Evolutionary conservation across 2,329 filamentous ascomycete genomes (phyloP), one percentile per base, ranked within the genome.

Genomic region (Cryphonectria parasitica): DNA sequence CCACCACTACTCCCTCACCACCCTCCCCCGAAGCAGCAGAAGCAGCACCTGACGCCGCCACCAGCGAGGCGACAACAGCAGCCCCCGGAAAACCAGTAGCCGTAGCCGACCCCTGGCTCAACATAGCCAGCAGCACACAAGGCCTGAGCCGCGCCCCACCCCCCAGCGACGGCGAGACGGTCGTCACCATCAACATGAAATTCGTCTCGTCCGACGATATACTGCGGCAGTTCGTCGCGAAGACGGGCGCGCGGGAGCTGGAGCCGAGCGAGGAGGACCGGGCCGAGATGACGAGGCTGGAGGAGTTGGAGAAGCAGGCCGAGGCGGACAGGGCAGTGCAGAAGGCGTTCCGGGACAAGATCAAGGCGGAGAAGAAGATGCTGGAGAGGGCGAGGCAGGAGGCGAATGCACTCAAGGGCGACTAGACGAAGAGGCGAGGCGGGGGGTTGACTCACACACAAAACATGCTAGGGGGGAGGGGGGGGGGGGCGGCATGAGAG

Each of bases 181-280:
- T 83, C 13, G 80, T 88, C 56, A 82, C 83, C 63, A 86, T 91
- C 75, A 85, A 91, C 74, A 91, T 94, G 86, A 90, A 89, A 78
- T 79, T 87, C 76, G 84, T 87, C 75, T 83, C 83, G 71, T 89
- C 89, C 60, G 82, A 84, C 3, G 83, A 88, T 49, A 94, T 95
- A 72, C 81, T 94, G 25, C 80, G 85, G 64, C 84, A 88, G 70
- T 84, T 95, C 67, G 78, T 94, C 54, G 81, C 82, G 70, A 84
- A 89, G 79, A 92, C 91, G 28, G 86, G 87, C 28, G 92, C 91
- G 13, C 79, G 82, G 36, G 78, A 82, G 34, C 78, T 94, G 1
- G 76, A 85, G 72, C 84, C 90, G 2, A 90, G 87, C 0, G 79
- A 82, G 2, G 85, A 90, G 76, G 91, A 95, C 75, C 76, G 83